phyloP scores from a whole-genome alignment of 768 basidiomycete genomes.

The Amanita molliuscula region DNA sequence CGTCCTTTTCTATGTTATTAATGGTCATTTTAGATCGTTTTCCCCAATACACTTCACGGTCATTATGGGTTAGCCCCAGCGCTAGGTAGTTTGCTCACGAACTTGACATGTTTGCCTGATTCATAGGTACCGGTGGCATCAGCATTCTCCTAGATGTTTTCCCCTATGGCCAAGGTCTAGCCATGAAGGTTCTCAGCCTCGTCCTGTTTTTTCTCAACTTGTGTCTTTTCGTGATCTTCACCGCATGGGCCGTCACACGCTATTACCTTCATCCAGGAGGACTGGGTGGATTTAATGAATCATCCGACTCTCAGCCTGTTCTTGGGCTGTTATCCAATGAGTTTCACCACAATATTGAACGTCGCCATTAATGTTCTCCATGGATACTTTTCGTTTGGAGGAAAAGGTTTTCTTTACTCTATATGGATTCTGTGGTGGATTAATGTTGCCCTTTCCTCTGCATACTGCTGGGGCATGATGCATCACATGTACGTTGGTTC shows the following conservation, averaged over 20 bases:
- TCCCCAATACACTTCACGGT: constrained; percentile 3
- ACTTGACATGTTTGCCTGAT: not conserved
- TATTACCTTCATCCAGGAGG: constrained; percentile 29
- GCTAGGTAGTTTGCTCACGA: not conserved
- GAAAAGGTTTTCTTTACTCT: constrained; percentile 34
- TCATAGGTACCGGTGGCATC: constrained; percentile 2
- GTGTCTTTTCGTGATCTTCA: constrained; percentile 35
- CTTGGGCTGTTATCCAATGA: constrained; percentile 36
- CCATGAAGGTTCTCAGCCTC: constrained; percentile 5
- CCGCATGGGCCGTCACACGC: constrained; percentile 25
- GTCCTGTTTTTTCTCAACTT: constrained; percentile 25
- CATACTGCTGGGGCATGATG: constrained; percentile 51
- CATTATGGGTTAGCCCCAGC: constrained; percentile 1
- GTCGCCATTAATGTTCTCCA: constrained; percentile 30
- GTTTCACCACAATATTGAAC: constrained; percentile 39
- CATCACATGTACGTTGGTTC: constrained; percentile 50
- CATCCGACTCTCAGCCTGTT: constrained; percentile 43
- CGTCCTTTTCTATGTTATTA: not conserved
- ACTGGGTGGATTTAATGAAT: constrained; percentile 35
- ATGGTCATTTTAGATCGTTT: not conserved
- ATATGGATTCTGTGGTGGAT: constrained; percentile 61
- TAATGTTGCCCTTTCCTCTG: constrained; percentile 37
- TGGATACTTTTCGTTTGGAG: constrained; percentile 33
- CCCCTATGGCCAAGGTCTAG: constrained; percentile 2
- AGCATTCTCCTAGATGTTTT: constrained; percentile 6